phyloP scores from a whole-genome alignment of 2,329 filamentous ascomycete species.

The Sporothrix dimorphospora region DNA sequence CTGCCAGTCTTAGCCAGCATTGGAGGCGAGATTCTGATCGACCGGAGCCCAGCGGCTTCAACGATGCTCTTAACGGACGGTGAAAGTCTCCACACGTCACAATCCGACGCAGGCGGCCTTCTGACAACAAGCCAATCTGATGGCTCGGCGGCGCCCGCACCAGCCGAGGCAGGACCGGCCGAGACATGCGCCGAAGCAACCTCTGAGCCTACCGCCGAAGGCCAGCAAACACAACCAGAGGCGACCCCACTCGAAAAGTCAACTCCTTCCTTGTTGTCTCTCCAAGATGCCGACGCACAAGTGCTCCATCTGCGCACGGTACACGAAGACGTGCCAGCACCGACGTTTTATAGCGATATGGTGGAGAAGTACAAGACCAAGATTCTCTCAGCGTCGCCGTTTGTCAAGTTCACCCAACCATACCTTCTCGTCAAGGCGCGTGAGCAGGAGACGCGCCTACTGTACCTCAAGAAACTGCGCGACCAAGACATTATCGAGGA shows the following conservation, averaged over 20 bases:
- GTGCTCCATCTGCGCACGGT: slow-evolving; percentile 59
- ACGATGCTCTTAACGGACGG: background rate
- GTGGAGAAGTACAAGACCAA: slow-evolving; percentile 92
- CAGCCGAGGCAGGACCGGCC: background rate
- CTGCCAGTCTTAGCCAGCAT: background rate
- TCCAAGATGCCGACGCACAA: slow-evolving; percentile 47
- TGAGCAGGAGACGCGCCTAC: slow-evolving; percentile 83
- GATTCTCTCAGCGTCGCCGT: slow-evolving; percentile 91
- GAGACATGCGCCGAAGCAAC: background rate
- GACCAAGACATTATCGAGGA: slow-evolving; percentile 71
- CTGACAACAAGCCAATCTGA: background rate
- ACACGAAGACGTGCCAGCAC: slow-evolving; percentile 79
- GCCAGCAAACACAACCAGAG: background rate
- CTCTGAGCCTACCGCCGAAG: background rate
- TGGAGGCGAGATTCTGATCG: background rate
- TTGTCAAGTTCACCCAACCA: slow-evolving; percentile 92
- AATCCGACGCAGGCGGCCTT: slow-evolving; percentile 1
- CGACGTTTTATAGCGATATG: slow-evolving; percentile 93
- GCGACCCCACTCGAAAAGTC: slow-evolving; percentile 27
- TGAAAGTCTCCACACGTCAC: slow-evolving; percentile 12
- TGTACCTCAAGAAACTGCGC: slow-evolving; percentile 78
- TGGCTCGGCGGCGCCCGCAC: background rate
- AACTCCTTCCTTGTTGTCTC: slow-evolving; percentile 38
- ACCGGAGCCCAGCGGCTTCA: slow-evolving; percentile 13
- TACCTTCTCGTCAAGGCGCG: slow-evolving; percentile 90